phyloP scores from a whole-genome alignment of 768 basidiomycete genomes.

The Multifurca ochricompacta region DNA sequence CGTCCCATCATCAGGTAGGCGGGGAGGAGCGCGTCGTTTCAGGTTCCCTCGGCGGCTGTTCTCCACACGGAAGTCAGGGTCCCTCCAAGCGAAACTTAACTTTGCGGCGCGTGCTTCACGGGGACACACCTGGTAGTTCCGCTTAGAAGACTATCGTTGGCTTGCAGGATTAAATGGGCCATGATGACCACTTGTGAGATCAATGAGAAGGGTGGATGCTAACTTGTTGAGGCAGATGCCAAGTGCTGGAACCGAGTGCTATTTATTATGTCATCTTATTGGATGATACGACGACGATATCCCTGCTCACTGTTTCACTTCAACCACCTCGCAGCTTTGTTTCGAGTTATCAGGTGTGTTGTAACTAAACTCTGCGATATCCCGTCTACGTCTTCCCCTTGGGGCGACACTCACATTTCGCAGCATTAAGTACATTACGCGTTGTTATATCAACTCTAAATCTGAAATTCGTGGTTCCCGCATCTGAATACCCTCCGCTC shows the following conservation, averaged over 20 bases:
- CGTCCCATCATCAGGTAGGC: not conserved
- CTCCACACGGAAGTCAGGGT: slow-evolving; percentile 1
- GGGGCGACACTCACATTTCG: too few relatives aligned
- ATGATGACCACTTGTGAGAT: not conserved
- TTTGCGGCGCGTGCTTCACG: too few relatives aligned
- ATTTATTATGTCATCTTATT: not conserved
- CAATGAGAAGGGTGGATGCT: slow-evolving; percentile 8
- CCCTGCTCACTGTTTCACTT: too few relatives aligned
- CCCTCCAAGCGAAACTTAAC: not conserved
- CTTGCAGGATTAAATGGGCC: not conserved
- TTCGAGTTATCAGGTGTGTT: too few relatives aligned
- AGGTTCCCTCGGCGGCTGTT: not conserved
- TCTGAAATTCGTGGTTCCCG: too few relatives aligned
- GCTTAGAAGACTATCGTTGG: not conserved
- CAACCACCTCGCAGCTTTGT: too few relatives aligned
- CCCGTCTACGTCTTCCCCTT: too few relatives aligned
- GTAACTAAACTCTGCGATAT: too few relatives aligned
- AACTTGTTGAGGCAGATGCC: slow-evolving; percentile 2
- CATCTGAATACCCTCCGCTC: too few relatives aligned
- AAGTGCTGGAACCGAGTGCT: too few relatives aligned
- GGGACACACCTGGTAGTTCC: not conserved
- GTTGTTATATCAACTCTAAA: too few relatives aligned
- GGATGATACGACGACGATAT: not conserved
- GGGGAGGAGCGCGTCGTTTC: not conserved
- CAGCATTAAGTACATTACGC: too few relatives aligned